phyloP scores from a whole-genome alignment of 2,329 filamentous ascomycete species.

The Chaetomium globosum region DNA sequence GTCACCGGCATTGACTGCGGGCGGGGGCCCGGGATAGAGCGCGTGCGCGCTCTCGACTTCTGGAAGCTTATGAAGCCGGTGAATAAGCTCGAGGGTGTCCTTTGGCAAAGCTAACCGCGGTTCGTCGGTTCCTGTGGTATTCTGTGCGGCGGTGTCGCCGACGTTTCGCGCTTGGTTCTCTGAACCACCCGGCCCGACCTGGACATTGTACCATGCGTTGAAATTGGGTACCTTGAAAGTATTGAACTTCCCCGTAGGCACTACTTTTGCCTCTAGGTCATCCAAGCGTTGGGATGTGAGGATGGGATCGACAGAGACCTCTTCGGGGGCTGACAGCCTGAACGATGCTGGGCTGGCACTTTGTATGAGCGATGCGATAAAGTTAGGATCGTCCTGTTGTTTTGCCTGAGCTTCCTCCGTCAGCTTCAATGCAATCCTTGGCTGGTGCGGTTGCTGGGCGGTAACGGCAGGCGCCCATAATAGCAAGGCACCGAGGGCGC shows the following conservation, averaged over 20 bases:
- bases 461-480: neutral
- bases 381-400: constrained; percentile 22
- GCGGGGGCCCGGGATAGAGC: constrained; percentile 16
- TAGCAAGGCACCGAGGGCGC: neutral
- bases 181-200: neutral
- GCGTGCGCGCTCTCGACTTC: constrained; percentile 23
- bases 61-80: constrained; percentile 13
- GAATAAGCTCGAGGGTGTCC: constrained; percentile 20
- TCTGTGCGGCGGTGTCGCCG: neutral
- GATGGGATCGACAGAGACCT: constrained; percentile 7
- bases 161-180: neutral
- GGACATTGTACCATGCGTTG: constrained; percentile 25
- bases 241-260: neutral
- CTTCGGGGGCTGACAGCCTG: neutral
- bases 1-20: constrained; percentile 20
- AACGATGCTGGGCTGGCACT: neutral
- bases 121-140: neutral
- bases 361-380: constrained; percentile 18
- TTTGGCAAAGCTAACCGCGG: neutral
- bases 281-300: constrained; percentile 1
- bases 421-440: constrained; percentile 25
- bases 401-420: constrained; percentile 16
- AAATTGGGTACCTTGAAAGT: constrained; percentile 13
- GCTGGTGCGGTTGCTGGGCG: constrained; percentile 9
- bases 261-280: neutral